Evolutionary conservation across 805 yeast genomes (phyloP), one percentile per base, ranked within the genome.

Genomic region (Yamadazyma phyllophila): DNA sequence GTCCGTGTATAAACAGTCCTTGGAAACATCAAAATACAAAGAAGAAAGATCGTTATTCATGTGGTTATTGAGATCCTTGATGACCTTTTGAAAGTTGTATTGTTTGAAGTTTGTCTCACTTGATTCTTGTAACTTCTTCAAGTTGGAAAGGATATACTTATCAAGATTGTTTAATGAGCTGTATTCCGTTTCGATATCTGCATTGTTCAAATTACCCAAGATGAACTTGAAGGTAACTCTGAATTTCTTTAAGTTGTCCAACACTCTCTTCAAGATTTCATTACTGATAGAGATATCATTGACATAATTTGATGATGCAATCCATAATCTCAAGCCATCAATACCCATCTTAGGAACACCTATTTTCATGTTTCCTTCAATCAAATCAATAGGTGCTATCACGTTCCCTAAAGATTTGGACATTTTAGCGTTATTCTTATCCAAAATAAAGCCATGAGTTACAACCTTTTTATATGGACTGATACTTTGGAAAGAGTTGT

Each of bases 381-480:
- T 78, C 7, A 89, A 78, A 30, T 81, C 81, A 3, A 56, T 57
- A 0, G 98, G 98, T 1, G 77, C 61, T 15, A 91, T 77, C 0
- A 82, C 82, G 55, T 94, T 94, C 0, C 97, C 97, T 32, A 86
- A 66, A 0, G 97, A 88, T 60, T 94, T 94, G 3, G 97, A 91
- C 98, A 92, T 92, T 58, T 94, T 94, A 46, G 77, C 76, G 13
- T 94, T 92, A 50, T 83, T 79, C 52, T 82, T 88, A 66, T 94
- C 99, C 48, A 94, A 67, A 0, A 88, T 85, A 60, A 94, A 94
- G 0, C 99, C 99, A 63, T 94, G 99, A 0, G 99, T 94, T 24
- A 94, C 76, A 31, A 94, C 78, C 17, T 76, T 73, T 48, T 76
- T 77, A 64, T 78, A 94, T 0, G 99, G 98, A 1, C 69, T 67